Evolutionary conservation across 1,284 basidiomycete genomes (phyloP), one percentile per base, ranked within the genome.

Genomic region (Marasmius fiardii): DNA sequence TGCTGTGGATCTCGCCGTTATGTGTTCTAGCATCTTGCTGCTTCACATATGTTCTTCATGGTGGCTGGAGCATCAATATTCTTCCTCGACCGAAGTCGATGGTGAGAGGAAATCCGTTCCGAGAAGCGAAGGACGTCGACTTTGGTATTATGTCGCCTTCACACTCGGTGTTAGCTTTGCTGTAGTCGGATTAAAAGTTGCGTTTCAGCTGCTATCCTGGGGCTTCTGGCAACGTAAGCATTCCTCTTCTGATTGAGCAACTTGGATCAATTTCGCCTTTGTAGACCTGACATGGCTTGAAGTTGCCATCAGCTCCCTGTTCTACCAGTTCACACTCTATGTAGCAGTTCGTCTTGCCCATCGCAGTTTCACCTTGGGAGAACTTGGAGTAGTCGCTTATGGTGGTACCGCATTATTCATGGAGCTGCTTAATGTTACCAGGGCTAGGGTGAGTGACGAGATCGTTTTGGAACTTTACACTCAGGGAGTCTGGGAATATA

Each of bases 281-380:
- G 24, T 64, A 95, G 90, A 93, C 74, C 76, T 95, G 70, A 85
- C 82, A 61, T 78, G 82, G 60, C 84, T 92, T 58, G 96, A 99
- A 66, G 80, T 93, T 50, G 73, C 85, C 18, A 75, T 90, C 11
- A 82, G 84, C 21, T 86, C 93, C 0, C 68, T 92, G 45, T 92
- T 96, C 72, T 98, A 91, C 71, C 97, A 99, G 68, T 88, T 93
- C 63, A 87, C 92, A 44, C 77, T 98, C 53, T 99, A 98, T 68
- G 80, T 90, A 49, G 92, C 92, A 52, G 83, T 97, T 50, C 83
- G 96, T 21, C 78, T 99, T 33, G 96, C 95, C 0, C 88, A 97
- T 62, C 84, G 90, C 23, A 93, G 92, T 12, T 96, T 98, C 71
- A 99, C 96, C 0, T 79, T 99, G 1, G 97, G 97, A 48, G 97